phyloP scores from a whole-genome alignment of 1,284 basidiomycete genomes.

The Pyrrhoderma lamaoense region DNA sequence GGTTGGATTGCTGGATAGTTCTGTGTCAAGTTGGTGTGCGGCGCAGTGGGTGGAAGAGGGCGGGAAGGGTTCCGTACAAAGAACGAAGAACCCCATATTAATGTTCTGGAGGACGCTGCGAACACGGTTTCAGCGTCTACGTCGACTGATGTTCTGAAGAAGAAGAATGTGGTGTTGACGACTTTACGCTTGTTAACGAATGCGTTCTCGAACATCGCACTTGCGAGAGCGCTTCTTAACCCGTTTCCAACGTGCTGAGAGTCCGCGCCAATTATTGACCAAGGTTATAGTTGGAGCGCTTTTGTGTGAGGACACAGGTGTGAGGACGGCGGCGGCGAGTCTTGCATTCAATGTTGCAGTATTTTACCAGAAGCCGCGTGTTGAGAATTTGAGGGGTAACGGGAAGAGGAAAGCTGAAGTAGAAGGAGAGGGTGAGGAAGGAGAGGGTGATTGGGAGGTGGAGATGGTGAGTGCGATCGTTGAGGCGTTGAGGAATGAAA shows the following conservation, averaged over 20 bases:
- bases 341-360: conserved; percentile 71
- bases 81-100: conserved; percentile 20
- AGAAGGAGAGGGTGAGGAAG: conserved; percentile 52
- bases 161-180: conserved; percentile 59
- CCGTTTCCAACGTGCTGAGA: conserved; percentile 22
- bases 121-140: background rate
- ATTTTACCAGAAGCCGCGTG: conserved; percentile 51
- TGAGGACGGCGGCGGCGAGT: conserved; percentile 76
- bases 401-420: conserved; percentile 28
- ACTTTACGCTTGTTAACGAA: conserved; percentile 72
- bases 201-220: conserved; percentile 47
- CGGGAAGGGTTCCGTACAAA: conserved; percentile 24
- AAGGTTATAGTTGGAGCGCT: conserved; percentile 57
- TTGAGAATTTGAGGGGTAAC: conserved; percentile 35
- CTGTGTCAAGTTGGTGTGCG: conserved; percentile 46
- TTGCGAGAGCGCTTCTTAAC: conserved; percentile 48
- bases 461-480: conserved; percentile 76
- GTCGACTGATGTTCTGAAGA: conserved; percentile 12
- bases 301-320: conserved; percentile 57
- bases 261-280: conserved; percentile 33
- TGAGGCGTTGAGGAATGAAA: conserved; percentile 67
- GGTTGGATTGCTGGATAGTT: conserved; percentile 60
- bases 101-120: conserved; percentile 19
- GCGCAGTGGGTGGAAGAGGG: conserved; percentile 31
- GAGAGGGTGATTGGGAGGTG: conserved; percentile 74